These are phyloP conservation scores for Fusarium neocosmosporiellum DNA, from an alignment of 2,329 filamentous ascomycete species.

Conservation along the genomic window DNA sequence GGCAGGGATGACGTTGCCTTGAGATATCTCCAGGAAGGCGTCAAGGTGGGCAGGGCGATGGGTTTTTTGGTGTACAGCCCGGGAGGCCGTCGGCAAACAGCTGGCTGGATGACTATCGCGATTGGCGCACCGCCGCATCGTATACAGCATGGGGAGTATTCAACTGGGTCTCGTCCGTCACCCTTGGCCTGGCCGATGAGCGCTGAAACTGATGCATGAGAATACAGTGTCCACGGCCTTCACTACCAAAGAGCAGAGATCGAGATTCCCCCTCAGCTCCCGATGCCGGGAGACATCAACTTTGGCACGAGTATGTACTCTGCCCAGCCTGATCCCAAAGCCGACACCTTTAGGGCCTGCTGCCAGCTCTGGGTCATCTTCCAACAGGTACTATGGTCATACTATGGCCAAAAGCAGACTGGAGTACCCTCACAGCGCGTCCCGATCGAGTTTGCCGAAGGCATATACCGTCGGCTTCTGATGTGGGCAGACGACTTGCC, in stretches of 20 bases:
- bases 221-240: constrained; percentile 41
- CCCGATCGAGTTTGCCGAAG: background rate
- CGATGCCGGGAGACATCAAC: background rate
- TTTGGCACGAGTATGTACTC: background rate
- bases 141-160: constrained; percentile 48
- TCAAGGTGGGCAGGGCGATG: background rate
- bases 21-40: background rate
- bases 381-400: background rate
- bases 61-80: background rate
- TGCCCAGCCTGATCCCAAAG: background rate
- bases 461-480: constrained; percentile 3
- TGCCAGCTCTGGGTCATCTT: constrained; percentile 1
- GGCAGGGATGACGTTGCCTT: background rate
- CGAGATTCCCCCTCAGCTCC: background rate
- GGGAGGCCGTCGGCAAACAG: background rate
- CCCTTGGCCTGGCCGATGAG: background rate
- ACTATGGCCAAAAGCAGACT: background rate
- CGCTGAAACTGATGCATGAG: background rate
- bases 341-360: background rate
- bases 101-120: background rate
- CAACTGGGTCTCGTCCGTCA: constrained; percentile 42
- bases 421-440: background rate
- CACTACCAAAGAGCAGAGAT: constrained; percentile 4
- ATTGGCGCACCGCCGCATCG: constrained; percentile 9
- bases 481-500: constrained; percentile 4